A percentile compares a stretch with the other conserved stretches of the same genome.
These are phyloP conservation scores for Adansonia digitata DNA, from an alignment of 345 rosid genomes.

Conservation along the genomic window DNA sequence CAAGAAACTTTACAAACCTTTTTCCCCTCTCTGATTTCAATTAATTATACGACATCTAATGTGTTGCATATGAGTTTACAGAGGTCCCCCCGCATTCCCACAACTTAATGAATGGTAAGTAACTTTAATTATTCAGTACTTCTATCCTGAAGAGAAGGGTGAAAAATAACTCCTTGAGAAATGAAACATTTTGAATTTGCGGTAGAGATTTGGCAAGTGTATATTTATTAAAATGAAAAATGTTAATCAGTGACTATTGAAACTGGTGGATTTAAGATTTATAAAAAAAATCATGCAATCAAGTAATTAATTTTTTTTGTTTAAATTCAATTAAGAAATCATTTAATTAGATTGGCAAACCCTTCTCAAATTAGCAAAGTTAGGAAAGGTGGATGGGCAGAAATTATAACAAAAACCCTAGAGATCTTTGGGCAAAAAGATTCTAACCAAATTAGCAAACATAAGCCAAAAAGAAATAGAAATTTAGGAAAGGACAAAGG, in stretches of 20 bases:
- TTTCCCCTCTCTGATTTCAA: neutral
- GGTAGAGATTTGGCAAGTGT: neutral
- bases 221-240: too few relatives aligned
- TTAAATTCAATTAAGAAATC: too few relatives aligned
- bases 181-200: neutral
- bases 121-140: neutral
- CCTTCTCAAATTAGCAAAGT: neutral
- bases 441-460: conserved; percentile 25
- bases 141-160: neutral
- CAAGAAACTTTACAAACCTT: conserved; percentile 18
- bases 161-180: neutral
- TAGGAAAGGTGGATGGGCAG: neutral
- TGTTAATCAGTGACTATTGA: too few relatives aligned
- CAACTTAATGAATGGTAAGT: neutral
- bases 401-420: conserved; percentile 17
- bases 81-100: neutral
- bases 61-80: conserved; percentile 2
- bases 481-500: conserved; percentile 27
- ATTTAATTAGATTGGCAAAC: too few relatives aligned
- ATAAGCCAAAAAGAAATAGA: conserved; percentile 16
- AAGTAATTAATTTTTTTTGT: too few relatives aligned
- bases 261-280: too few relatives aligned
- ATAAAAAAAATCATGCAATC: too few relatives aligned
- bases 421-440: conserved; percentile 6
- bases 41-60: neutral